Evolutionary conservation across 176 grass and related monocot species (phyloP).

Genomic region (Carex cristatella): DNA sequence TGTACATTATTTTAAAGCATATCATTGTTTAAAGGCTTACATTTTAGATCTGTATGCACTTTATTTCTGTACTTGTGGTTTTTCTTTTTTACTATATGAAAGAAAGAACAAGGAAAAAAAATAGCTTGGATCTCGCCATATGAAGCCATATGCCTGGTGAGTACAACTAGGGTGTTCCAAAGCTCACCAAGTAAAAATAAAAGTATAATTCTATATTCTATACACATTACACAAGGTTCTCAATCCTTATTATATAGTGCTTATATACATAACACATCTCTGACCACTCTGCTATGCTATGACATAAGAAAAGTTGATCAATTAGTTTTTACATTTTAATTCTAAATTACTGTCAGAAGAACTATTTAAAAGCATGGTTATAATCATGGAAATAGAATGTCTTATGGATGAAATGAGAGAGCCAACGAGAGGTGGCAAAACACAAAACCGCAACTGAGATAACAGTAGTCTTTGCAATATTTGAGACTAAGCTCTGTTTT

Average conservation of each 20-base stretch:
- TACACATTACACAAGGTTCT: not conserved
- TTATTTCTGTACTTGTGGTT: too few relatives aligned
- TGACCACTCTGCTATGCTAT: not conserved
- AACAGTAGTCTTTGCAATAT: slow-evolving; percentile 19
- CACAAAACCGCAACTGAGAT: slow-evolving; percentile 44
- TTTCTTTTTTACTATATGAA: too few relatives aligned
- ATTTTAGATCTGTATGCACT: too few relatives aligned
- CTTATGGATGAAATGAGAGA: slow-evolving; percentile 65
- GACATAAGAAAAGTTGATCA: not conserved
- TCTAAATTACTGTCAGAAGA: not conserved
- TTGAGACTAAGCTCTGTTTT: slow-evolving; percentile 34
- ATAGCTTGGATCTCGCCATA: too few relatives aligned
- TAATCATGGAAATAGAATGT: slow-evolving; percentile 93
- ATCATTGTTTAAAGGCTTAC: too few relatives aligned
- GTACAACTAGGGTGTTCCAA: too few relatives aligned
- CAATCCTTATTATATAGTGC: not conserved
- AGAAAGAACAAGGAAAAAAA: too few relatives aligned
- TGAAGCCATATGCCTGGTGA: too few relatives aligned
- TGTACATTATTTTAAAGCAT: too few relatives aligned
- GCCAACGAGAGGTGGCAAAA: slow-evolving; percentile 60
- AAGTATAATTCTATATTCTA: not conserved
- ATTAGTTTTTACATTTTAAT: not conserved
- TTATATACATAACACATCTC: not conserved
- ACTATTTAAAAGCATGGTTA: slow-evolving; percentile 70
- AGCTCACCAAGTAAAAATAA: not conserved